Base-by-base conservation (phyloP, 164 flowering plant genomes). In the Warburgia ugandensis region DNA sequence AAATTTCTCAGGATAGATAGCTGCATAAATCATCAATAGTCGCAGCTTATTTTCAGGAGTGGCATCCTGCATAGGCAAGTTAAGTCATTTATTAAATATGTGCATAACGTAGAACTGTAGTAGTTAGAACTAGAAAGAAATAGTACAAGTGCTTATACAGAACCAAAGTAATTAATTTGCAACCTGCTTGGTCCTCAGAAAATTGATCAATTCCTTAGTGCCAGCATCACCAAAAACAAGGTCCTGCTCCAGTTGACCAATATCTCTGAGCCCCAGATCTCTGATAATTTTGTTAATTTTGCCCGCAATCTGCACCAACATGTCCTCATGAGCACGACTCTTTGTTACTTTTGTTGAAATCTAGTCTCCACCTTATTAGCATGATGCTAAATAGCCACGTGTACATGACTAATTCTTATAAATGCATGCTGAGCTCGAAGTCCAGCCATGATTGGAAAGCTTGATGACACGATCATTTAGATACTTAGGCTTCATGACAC, bases 151-250 rank as follows among this genome's bases (percentile, higher is more conserved):
- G 39, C 26, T 31, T 2, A 44, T 45, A 10, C 20, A 20, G 8
- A 32, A 32, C 12, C 7, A 32, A 20, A 31, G 17, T n/a, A 5
- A 25, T n/a, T 22, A 33, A 14, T 8, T 11, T 6, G 38, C 29
- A 53, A 92, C 99, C 85, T 72, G 81, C 40, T 84, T 79, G 41
- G 75, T 51, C 51, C 87, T 79, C 50, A 92, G 52, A 73, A 67
- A 88, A 58, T 77, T 80, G 55, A 88, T 81, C 29, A 92, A 71
- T 67, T 92, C 99, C 62, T 88, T 88, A 38, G 90, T 75, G 64
- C 89, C 95, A 7, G 95, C 95, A 74, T 92, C 95, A 47, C 99
- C 99, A 74, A 92, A 92, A 42, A 86, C 99, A 56, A 92, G 79
- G 52, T 84, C 94, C 66, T 92, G 97, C 68, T 92, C 97, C 51